Evolutionary conservation across 2,329 filamentous ascomycete species (phyloP).

Genomic region (Cladosporium sp.): DNA sequence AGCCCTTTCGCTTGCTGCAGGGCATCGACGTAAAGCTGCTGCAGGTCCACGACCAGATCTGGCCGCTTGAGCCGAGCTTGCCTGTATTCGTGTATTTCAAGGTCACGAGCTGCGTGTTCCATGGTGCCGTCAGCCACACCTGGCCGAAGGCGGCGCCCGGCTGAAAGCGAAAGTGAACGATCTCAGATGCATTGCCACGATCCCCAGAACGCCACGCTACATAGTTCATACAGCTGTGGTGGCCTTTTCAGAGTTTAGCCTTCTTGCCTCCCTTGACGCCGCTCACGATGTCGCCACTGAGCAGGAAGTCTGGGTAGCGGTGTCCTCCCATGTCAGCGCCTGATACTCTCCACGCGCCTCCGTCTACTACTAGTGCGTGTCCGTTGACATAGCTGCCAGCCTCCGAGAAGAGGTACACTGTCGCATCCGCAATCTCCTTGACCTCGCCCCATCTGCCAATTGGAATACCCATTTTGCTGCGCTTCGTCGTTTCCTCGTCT

Average conservation of each 20-base stretch:
- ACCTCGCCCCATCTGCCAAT: slow-evolving; percentile 72
- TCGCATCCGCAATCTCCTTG: slow-evolving; percentile 88
- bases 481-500: slow-evolving; percentile 27
- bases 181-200: slow-evolving; percentile 10
- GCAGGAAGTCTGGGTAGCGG: slow-evolving; percentile 57
- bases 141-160: background rate
- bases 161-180: background rate
- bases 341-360: slow-evolving; percentile 47
- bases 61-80: background rate
- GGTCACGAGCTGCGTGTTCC: background rate
- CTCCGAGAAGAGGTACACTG: slow-evolving; percentile 82
- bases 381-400: slow-evolving; percentile 84
- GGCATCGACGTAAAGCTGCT: background rate
- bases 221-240: background rate
- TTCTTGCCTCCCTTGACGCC: slow-evolving; percentile 58
- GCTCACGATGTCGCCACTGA: slow-evolving; percentile 50
- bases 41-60: background rate
- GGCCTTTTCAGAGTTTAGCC: slow-evolving; percentile 44
- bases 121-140: background rate
- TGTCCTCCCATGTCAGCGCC: slow-evolving; percentile 36
- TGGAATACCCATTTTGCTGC: slow-evolving; percentile 52
- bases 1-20: background rate
- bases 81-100: background rate
- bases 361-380: slow-evolving; percentile 67
- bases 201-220: slow-evolving; percentile 9